Percentiles rank a stretch among this genome's conserved stretches.
Conservation (phyloP, 345 rosid genomes). For the Cardamine chenopodiifolia region DNA sequence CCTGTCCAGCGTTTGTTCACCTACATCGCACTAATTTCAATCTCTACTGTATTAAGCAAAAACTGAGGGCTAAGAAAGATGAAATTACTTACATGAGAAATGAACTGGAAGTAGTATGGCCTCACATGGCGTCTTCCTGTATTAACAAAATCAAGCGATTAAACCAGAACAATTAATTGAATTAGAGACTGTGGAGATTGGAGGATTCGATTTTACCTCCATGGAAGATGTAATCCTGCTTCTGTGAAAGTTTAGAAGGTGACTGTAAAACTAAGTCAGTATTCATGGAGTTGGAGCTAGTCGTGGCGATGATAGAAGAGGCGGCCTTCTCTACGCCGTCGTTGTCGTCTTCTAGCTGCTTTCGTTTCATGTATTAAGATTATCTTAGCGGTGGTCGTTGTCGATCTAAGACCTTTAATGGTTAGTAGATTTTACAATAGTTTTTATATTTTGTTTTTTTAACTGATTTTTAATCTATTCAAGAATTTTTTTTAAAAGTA, state of each 20-base stretch:
- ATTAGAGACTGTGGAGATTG: background rate
- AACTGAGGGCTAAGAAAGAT: background rate
- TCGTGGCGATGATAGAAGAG: background rate
- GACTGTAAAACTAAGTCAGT: conserved; percentile 65
- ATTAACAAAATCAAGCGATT: no score
- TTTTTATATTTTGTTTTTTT: no score
- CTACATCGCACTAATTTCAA: conserved; percentile 42
- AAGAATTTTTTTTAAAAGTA: no score
- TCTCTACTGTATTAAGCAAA: background rate
- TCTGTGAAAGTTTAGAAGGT: conserved; percentile 64
- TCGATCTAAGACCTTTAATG: no score
- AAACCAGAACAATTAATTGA: background rate
- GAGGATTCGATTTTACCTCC: conserved; percentile 49
- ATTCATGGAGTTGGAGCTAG: conserved; percentile 16
- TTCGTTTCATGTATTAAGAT: conserved; percentile 31
- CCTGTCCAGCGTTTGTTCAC: conserved; percentile 92
- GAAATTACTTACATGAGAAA: conserved; percentile 64
- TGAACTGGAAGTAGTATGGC: conserved; percentile 87
- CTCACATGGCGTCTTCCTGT: conserved; percentile 84
- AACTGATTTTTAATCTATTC: no score
- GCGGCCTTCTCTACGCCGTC: conserved; percentile 26
- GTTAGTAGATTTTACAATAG: no score
- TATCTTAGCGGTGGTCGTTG: background rate
- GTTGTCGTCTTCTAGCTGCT: conserved; percentile 30
- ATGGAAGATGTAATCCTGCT: conserved; percentile 65